Percentiles rank a stretch among this genome's conserved stretches.
phyloP scores from a whole-genome alignment of 495 filamentous ascomycete genomes.

The Penicillium macrosclerotiorum region DNA sequence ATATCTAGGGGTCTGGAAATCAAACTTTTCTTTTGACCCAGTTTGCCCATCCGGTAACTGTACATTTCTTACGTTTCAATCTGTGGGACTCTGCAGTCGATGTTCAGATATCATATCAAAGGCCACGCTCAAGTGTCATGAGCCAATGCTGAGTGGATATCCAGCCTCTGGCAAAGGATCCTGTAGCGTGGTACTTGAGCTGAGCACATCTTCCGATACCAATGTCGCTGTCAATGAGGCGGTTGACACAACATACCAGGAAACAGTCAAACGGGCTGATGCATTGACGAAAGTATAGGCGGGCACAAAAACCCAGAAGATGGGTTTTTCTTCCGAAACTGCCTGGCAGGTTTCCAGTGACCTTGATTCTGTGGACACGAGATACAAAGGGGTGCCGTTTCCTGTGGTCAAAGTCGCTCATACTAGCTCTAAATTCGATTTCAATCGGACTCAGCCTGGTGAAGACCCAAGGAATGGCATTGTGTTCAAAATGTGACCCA shows the following conservation, averaged over 20 bases:
- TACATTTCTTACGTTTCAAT: neutral
- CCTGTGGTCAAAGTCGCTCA: neutral
- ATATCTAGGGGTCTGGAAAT: neutral
- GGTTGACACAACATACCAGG: neutral
- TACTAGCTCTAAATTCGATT: neutral
- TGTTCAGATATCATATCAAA: neutral
- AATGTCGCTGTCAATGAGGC: neutral
- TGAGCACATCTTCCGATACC: neutral
- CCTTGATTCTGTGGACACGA: neutral
- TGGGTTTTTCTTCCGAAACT: neutral
- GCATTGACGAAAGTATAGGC: neutral
- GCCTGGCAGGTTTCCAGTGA: neutral
- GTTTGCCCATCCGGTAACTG: neutral
- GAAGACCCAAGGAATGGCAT: neutral
- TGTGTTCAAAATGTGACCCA: neutral
- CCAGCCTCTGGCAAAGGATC: neutral
- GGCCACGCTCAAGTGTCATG: neutral
- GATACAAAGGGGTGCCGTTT: neutral
- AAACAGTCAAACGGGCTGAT: neutral
- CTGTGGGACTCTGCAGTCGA: neutral
- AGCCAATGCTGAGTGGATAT: neutral
- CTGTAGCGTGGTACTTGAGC: neutral
- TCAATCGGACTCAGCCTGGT: neutral
- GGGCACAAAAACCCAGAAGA: neutral
- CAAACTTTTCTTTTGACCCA: neutral